These are phyloP conservation scores for Aspergillus neoniger DNA, from an alignment of 2,329 filamentous ascomycete genomes.

Conservation along the genomic window DNA sequence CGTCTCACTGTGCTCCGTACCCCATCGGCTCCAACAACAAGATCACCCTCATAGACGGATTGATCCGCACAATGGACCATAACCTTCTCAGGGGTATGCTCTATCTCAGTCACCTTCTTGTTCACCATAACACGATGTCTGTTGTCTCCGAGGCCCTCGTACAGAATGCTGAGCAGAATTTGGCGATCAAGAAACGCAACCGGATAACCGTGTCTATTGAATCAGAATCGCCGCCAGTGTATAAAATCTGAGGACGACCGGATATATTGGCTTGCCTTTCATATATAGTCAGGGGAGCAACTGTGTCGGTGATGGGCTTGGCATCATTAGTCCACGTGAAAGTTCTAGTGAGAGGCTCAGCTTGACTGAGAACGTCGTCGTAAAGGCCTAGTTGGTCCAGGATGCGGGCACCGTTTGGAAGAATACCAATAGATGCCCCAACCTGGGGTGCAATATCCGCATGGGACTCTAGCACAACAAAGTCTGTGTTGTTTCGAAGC, in stretches of 20 bases:
- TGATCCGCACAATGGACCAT: neutral
- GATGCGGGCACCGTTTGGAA: neutral
- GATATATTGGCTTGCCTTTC: neutral
- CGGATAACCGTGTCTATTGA: constrained; percentile 10
- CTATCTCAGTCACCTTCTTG: neutral
- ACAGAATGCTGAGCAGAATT: constrained; percentile 9
- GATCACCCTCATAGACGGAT: neutral
- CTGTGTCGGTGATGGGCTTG: neutral
- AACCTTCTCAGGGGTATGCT: neutral
- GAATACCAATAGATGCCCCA: neutral
- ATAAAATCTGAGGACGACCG: neutral
- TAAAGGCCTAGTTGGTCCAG: neutral
- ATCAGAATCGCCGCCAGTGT: neutral
- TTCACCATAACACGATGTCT: neutral
- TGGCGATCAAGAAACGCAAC: constrained; percentile 15
- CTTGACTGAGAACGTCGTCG: neutral
- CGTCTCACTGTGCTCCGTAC: neutral
- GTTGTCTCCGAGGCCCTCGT: neutral
- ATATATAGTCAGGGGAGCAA: neutral
- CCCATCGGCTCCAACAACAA: neutral
- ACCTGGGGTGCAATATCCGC: neutral
- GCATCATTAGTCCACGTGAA: neutral
- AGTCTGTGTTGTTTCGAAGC: neutral
- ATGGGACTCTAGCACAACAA: neutral
- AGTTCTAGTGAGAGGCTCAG: constrained; percentile 17